Evolutionary conservation across 306 rosid species (phyloP).

Genomic region (Alnus glutinosa): DNA sequence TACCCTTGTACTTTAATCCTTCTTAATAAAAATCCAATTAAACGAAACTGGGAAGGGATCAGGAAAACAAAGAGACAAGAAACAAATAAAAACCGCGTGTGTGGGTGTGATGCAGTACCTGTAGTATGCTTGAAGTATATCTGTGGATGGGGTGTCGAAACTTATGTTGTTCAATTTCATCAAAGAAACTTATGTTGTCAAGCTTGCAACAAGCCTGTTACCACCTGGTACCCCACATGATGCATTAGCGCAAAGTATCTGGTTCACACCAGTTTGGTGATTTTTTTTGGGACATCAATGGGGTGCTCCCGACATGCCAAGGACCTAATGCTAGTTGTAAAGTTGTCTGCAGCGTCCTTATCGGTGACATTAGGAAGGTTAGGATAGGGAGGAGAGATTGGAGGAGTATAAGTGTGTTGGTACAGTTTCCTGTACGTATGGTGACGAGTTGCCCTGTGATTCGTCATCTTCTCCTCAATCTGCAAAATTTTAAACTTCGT

Average conservation of each 20-base stretch:
- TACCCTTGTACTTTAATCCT: no score
- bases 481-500: no score
- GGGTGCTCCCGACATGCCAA: conserved; percentile 36
- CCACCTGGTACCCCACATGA: conserved; percentile 30
- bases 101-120: conserved; percentile 12
- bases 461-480: no score
- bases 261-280: conserved; percentile 25
- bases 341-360: conserved; percentile 20
- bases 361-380: conserved; percentile 24
- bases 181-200: conserved; percentile 38
- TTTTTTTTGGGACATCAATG: conserved; percentile 24
- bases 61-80: no score
- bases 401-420: conserved; percentile 1
- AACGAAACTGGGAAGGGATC: no score
- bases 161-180: no score
- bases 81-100: no score
- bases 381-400: conserved; percentile 20
- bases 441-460: no score
- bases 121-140: conserved; percentile 40
- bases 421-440: no score
- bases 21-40: no score
- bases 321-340: conserved; percentile 17
- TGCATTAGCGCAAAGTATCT: conserved; percentile 24
- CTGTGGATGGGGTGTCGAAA: conserved; percentile 12
- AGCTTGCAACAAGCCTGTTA: conserved; percentile 27